A percentile compares a stretch with the other conserved stretches of the same genome.
phyloP scores from a whole-genome alignment of 2,329 filamentous ascomycete species.

The Cladosporium sp. region DNA sequence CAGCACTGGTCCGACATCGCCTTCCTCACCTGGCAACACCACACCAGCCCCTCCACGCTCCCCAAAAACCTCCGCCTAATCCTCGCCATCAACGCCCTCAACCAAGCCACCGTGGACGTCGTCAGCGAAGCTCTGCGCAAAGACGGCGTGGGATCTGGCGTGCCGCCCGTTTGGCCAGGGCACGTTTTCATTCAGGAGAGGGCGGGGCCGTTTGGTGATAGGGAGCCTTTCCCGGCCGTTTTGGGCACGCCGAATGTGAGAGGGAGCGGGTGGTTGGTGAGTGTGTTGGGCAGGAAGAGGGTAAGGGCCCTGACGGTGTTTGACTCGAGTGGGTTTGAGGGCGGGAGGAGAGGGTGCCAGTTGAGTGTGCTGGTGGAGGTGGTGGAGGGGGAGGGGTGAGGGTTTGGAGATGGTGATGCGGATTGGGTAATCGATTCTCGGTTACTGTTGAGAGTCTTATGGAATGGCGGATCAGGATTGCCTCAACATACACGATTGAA shows the following conservation, averaged over 20 bases:
- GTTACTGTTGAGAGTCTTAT: neutral
- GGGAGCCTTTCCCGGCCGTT: neutral
- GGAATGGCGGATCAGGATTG: neutral
- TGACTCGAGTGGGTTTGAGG: neutral
- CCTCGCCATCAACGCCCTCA: constrained; percentile 13
- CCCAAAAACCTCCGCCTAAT: constrained; percentile 12
- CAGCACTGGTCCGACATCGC: constrained; percentile 15
- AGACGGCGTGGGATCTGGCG: constrained; percentile 6
- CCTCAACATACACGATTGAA: no score
- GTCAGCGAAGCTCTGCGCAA: constrained; percentile 15
- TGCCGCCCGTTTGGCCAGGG: constrained; percentile 15
- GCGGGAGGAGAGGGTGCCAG: neutral
- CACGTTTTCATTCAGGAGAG: constrained; percentile 6
- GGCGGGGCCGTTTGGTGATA: neutral
- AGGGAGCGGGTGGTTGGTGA: neutral
- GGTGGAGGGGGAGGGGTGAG: neutral
- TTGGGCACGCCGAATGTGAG: constrained; percentile 3
- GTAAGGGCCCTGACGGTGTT: neutral
- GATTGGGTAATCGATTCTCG: neutral
- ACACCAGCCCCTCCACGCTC: constrained; percentile 5
- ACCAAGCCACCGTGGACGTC: constrained; percentile 14
- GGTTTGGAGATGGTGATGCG: neutral
- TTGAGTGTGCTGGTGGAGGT: neutral
- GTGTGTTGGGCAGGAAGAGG: neutral
- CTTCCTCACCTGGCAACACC: constrained; percentile 13